Evolutionary conservation across 176 grass and related monocot genomes (phyloP), one percentile per base, ranked within the genome.

Genomic region (Ensete glaucum): DNA sequence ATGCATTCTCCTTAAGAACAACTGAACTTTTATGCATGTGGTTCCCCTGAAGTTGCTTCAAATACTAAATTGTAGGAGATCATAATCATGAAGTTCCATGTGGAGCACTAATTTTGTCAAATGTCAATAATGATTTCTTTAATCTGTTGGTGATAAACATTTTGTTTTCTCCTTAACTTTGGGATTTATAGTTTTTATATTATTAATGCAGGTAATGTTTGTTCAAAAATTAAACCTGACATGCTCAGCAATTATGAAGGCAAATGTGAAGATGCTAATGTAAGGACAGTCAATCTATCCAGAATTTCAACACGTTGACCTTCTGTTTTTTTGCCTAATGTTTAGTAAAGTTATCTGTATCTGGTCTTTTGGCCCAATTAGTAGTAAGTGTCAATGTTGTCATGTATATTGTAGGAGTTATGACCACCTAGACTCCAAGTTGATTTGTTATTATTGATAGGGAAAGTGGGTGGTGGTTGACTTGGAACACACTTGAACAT

Each of bases 241-340:
- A 49, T 9, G 11, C 34, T 10, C 16, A 20, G 67, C 34, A 69
- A 17, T 50, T 50, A 69, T 50, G 43, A 50, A 69, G 34, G 17
- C 43, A 69, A 69, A 48, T 69, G n/a, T 50, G 34, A 69, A 50
- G 67, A 69, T 69, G 29, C 67, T 43, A 69, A 50, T 19, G 67
- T 69, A 69, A 69, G 67, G 50, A 17, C 16, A 50, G 8, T 50
- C 43, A 2, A 66, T 23, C 15, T 50, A 6, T 69, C 34, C 19
- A 50, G 67, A 69, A 64, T n/a, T 48, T 27, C 22, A 27, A 27
- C 26, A 27, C 26, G 1, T 27, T 27, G 26, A 27, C 1, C 26
- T 27, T 27, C 1, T 1, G 26, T 27, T 27, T 1, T 27, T 27
- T 23, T 23, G 26, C 26, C 26, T 27, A 27, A 27, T 27, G 26